These are phyloP conservation scores for Solanum sitiens DNA, from an alignment of 257 asterid species.

Conservation along the genomic window DNA sequence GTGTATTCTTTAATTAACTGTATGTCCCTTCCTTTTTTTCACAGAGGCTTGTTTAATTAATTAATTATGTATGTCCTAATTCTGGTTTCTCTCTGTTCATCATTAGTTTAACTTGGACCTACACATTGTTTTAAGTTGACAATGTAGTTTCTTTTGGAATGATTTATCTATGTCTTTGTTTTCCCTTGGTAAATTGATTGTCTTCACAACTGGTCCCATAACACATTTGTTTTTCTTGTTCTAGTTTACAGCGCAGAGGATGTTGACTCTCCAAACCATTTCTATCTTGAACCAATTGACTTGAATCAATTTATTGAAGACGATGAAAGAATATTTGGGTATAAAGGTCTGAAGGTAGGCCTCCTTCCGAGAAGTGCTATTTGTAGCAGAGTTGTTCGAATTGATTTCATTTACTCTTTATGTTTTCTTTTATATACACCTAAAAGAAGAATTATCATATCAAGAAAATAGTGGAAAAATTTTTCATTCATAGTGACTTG, in stretches of 20 bases:
- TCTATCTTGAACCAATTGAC: slow-evolving; percentile 61
- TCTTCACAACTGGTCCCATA: not conserved
- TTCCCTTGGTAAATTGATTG: not conserved
- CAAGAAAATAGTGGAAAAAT: not conserved
- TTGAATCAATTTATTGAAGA: slow-evolving; percentile 61
- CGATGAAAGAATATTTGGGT: slow-evolving; percentile 78
- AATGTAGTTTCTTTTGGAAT: not conserved
- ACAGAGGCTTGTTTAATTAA: not conserved
- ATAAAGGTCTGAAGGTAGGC: slow-evolving; percentile 66
- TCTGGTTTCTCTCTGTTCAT: not conserved
- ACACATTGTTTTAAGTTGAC: not conserved
- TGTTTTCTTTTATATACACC: not conserved
- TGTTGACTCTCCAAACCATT: slow-evolving; percentile 54
- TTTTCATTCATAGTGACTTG: not conserved
- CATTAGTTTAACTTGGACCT: not conserved
- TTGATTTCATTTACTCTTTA: not conserved
- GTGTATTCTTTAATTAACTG: not conserved
- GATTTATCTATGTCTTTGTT: not conserved
- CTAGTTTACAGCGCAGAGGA: slow-evolving; percentile 69
- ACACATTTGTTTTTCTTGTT: not conserved
- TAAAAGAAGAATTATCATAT: not conserved
- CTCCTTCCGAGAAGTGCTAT: not conserved
- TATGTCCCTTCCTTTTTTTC: not conserved
- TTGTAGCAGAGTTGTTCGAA: not conserved
- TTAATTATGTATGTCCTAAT: not conserved